Conservation (phyloP, 2,329 filamentous ascomycete species). For the Fragosphaeria purpurea region DNA sequence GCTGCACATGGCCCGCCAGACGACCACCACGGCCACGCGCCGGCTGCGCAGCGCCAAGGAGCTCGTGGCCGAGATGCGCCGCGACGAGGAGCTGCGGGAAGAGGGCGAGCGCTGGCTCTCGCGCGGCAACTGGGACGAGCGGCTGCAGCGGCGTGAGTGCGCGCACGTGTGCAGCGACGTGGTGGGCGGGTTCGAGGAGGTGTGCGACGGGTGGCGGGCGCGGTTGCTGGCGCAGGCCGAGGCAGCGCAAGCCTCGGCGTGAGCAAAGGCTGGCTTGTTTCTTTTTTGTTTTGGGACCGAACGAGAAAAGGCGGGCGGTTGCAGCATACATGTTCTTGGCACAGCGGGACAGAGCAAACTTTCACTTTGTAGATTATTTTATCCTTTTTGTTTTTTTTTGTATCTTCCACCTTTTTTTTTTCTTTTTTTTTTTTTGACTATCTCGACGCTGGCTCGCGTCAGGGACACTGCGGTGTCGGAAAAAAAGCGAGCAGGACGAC, state of each 20-base stretch:
- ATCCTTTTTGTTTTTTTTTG: not conserved
- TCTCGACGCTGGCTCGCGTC: too few relatives aligned
- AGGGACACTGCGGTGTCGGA: too few relatives aligned
- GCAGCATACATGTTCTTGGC: too few relatives aligned
- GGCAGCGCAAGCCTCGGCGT: slow-evolving; percentile 28
- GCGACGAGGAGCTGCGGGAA: slow-evolving; percentile 72
- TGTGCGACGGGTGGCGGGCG: slow-evolving; percentile 76
- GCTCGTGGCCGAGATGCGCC: slow-evolving; percentile 73
- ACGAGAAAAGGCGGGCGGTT: too few relatives aligned
- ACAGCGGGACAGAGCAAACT: too few relatives aligned
- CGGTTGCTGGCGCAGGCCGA: slow-evolving; percentile 59
- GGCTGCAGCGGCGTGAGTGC: slow-evolving; percentile 67
- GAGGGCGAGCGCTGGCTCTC: slow-evolving; percentile 75
- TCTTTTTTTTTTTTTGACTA: not conserved
- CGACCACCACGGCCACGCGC: slow-evolving; percentile 69
- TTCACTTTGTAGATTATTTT: not conserved
- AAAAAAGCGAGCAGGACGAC: too few relatives aligned
- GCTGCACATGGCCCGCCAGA: slow-evolving; percentile 87
- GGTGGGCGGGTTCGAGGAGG: slow-evolving; percentile 82
- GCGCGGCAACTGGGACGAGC: slow-evolving; percentile 71
- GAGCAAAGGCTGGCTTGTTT: not conserved
- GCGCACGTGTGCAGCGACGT: slow-evolving; percentile 78
- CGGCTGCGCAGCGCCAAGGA: slow-evolving; percentile 74
- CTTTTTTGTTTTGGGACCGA: not conserved
- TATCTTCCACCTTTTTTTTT: not conserved